These are phyloP conservation scores for Scheffersomyces coipomensis DNA, from an alignment of 805 yeast genomes.

Conservation along the genomic window DNA sequence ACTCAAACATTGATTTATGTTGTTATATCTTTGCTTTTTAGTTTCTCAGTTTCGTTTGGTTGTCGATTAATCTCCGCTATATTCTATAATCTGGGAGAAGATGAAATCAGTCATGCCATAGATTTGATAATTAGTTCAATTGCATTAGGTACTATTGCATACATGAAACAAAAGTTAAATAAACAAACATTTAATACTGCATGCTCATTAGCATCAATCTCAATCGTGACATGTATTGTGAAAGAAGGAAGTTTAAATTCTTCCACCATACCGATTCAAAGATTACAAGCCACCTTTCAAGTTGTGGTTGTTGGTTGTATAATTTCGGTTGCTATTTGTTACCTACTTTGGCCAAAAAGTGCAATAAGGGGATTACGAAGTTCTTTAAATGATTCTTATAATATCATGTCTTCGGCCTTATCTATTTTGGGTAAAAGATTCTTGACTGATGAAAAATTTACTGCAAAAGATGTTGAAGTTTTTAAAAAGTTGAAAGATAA, in stretches of 20 bases:
- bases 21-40: conserved; percentile 49
- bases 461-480: conserved; percentile 35
- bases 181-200: conserved; percentile 78
- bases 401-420: conserved; percentile 49
- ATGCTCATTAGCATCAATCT: conserved; percentile 71
- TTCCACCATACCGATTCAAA: conserved; percentile 53
- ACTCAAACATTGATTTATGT: conserved; percentile 69
- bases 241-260: conserved; percentile 70
- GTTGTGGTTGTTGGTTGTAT: conserved; percentile 63
- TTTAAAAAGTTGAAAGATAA: conserved; percentile 38
- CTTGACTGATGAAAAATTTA: conserved; percentile 45
- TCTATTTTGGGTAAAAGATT: conserved; percentile 48
- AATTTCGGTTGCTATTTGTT: conserved; percentile 59
- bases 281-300: conserved; percentile 51
- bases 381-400: conserved; percentile 50
- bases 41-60: conserved; percentile 48
- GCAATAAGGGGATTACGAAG: conserved; percentile 48
- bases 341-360: conserved; percentile 60
- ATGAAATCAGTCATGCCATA: conserved; percentile 48
- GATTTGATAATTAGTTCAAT: conserved; percentile 53
- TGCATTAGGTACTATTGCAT: conserved; percentile 67
- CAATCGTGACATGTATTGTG: conserved; percentile 66
- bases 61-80: conserved; percentile 52
- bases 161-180: conserved; percentile 63
- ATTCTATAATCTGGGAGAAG: conserved; percentile 44